A percentile compares a stretch with the other conserved stretches of the same genome.
Evolutionary conservation across 1,284 basidiomycete genomes (phyloP).

Genomic region (Ganoderma multipileum): DNA sequence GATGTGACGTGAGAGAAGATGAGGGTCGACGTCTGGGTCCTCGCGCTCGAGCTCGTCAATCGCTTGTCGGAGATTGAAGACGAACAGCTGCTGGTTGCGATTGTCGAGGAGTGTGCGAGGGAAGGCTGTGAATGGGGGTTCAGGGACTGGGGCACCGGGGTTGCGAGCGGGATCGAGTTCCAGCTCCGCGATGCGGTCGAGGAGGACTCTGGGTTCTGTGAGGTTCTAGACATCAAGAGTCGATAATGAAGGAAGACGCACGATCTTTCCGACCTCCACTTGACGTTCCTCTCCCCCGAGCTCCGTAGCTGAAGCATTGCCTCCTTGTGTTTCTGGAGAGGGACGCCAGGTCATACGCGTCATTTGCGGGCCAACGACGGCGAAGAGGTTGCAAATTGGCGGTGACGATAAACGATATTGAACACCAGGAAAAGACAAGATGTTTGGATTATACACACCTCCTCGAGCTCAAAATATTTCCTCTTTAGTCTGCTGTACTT

Average conservation of each 20-base stretch:
- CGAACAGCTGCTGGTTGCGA: constrained; percentile 45
- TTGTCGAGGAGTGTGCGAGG: constrained; percentile 52
- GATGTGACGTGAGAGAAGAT: constrained; percentile 53
- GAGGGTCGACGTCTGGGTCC: constrained; percentile 52
- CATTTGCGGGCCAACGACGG: constrained; percentile 7
- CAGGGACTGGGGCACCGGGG: constrained; percentile 30
- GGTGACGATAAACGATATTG: constrained; percentile 15
- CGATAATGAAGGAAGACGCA: constrained; percentile 43
- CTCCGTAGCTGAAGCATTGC: constrained; percentile 55
- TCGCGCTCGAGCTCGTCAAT: constrained; percentile 55
- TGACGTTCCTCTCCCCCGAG: constrained; percentile 64
- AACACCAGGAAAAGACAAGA: constrained; percentile 1
- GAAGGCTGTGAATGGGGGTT: constrained; percentile 49
- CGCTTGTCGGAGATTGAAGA: constrained; percentile 53
- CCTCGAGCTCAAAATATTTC: constrained; percentile 69
- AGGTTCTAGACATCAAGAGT: constrained; percentile 14
- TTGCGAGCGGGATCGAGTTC: constrained; percentile 46
- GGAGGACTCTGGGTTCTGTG: constrained; percentile 49
- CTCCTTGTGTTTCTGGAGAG: constrained; percentile 62
- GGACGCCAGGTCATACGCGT: constrained; percentile 32
- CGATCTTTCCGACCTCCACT: constrained; percentile 65
- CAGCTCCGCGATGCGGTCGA: constrained; percentile 66
- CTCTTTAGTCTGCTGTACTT: constrained; percentile 70
- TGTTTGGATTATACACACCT: constrained; percentile 52
- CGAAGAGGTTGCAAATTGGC: not conserved